phyloP scores from a whole-genome alignment of 176 grass and related monocot genomes.

The Phoenix dactylifera region DNA sequence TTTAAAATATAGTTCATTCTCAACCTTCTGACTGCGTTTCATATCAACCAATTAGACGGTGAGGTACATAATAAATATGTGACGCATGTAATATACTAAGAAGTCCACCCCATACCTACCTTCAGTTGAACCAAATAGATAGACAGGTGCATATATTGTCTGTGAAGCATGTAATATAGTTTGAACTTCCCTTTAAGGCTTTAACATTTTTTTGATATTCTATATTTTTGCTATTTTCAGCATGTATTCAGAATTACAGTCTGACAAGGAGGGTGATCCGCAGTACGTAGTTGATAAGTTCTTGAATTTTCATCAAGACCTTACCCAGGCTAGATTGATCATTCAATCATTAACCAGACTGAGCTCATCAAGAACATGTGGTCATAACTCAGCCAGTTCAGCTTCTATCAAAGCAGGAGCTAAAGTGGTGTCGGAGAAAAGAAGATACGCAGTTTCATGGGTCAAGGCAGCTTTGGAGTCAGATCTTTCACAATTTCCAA shows the following conservation, averaged over 20 bases:
- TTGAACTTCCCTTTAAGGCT: not conserved
- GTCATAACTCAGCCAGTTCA: conserved; percentile 6
- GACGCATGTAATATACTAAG: no score
- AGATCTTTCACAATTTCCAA: conserved; percentile 40
- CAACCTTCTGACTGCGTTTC: no score
- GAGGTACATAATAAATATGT: no score
- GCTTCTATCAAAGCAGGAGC: conserved; percentile 21
- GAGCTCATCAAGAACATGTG: conserved; percentile 21
- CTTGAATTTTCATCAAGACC: conserved; percentile 53
- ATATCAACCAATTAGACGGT: no score
- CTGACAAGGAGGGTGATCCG: conserved; percentile 61
- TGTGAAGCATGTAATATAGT: no score
- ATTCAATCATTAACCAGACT: conserved; percentile 44
- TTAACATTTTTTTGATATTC: not conserved
- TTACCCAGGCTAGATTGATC: conserved; percentile 45
- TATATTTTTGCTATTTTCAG: conserved; percentile 19
- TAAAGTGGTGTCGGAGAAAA: conserved; percentile 53
- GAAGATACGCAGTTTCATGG: conserved; percentile 56
- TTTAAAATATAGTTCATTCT: no score
- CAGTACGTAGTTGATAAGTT: conserved; percentile 59
- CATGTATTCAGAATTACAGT: conserved; percentile 60
- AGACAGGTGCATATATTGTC: no score
- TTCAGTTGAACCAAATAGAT: no score
- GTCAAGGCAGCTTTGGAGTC: conserved; percentile 66
- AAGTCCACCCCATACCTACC: no score